phyloP scores from a whole-genome alignment of 129 eudicot species.

The Ambrosia trifida region DNA sequence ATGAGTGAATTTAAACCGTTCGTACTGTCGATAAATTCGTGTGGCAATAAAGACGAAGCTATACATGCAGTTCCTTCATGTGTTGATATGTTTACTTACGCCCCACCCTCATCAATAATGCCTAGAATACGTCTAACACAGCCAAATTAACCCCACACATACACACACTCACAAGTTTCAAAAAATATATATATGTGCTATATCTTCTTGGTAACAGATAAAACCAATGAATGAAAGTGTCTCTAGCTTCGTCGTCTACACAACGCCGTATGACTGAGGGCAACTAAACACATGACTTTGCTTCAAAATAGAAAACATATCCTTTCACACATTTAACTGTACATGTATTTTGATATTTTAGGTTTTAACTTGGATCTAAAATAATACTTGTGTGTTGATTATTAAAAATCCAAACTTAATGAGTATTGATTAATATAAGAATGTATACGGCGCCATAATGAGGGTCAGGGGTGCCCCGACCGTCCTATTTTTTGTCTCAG shows the following conservation, averaged over 20 bases:
- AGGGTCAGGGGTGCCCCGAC: too few species aligned
- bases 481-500: too few species aligned
- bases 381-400: background rate
- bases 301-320: slow-evolving; percentile 6
- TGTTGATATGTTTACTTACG: slow-evolving; percentile 11
- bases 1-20: slow-evolving; percentile 13
- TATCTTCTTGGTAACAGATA: slow-evolving; percentile 26
- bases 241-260: slow-evolving; percentile 27
- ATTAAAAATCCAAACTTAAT: background rate
- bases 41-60: background rate
- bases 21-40: slow-evolving; percentile 17
- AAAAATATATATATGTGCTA: background rate
- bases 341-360: background rate
- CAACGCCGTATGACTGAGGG: slow-evolving; percentile 30
- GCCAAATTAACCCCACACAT: slow-evolving; percentile 34
- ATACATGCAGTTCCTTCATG: background rate
- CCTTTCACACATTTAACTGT: background rate
- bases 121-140: slow-evolving; percentile 23
- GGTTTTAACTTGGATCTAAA: background rate
- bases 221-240: slow-evolving; percentile 22
- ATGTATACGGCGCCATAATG: too few species aligned
- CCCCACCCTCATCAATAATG: slow-evolving; percentile 24
- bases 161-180: slow-evolving; percentile 20
- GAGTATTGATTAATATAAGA: background rate
- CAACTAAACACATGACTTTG: slow-evolving; percentile 25